Percentiles rank a stretch among this genome's conserved stretches.
phyloP scores from a whole-genome alignment of 257 asterid species.

The Nyctanthes arbortristis region DNA sequence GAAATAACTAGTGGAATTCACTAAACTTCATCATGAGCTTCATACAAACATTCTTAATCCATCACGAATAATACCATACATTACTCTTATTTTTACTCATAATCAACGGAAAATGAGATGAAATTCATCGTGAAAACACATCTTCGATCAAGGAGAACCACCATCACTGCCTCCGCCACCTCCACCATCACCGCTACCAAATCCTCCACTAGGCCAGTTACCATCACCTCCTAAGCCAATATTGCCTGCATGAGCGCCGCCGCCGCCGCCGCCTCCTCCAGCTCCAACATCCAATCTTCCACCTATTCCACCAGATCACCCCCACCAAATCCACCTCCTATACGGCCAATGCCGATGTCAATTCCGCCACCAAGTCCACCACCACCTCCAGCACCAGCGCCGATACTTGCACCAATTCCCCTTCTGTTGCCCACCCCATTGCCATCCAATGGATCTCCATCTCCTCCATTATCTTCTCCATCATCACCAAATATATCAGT shows the following conservation, averaged over 20 bases:
- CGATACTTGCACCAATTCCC: conserved; percentile 28
- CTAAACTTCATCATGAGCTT: not conserved
- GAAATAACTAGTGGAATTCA: too few relatives aligned
- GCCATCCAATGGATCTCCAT: conserved; percentile 15
- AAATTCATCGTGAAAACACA: not conserved
- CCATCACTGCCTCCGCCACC: not conserved
- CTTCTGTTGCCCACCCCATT: conserved; percentile 28
- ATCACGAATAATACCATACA: not conserved
- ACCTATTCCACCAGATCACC: conserved; percentile 26
- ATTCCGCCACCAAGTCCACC: conserved; percentile 32
- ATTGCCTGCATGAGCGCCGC: not conserved
- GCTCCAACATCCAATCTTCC: conserved; percentile 11
- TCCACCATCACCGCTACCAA: conserved; percentile 20
- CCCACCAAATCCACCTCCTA: conserved; percentile 25
- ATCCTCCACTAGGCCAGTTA: not conserved
- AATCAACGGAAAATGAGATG: not conserved
- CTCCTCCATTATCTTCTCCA: not conserved
- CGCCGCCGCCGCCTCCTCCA: too few relatives aligned
- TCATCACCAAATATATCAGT: not conserved
- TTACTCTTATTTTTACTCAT: not conserved
- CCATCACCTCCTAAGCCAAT: not conserved
- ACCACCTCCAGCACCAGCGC: conserved; percentile 21
- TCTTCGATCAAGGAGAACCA: not conserved
- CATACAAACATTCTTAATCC: not conserved
- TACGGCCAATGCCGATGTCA: conserved; percentile 22